Evolutionary conservation across 192 early-diverging fungal species (phyloP).

Genomic region (Podila clonocystis): DNA sequence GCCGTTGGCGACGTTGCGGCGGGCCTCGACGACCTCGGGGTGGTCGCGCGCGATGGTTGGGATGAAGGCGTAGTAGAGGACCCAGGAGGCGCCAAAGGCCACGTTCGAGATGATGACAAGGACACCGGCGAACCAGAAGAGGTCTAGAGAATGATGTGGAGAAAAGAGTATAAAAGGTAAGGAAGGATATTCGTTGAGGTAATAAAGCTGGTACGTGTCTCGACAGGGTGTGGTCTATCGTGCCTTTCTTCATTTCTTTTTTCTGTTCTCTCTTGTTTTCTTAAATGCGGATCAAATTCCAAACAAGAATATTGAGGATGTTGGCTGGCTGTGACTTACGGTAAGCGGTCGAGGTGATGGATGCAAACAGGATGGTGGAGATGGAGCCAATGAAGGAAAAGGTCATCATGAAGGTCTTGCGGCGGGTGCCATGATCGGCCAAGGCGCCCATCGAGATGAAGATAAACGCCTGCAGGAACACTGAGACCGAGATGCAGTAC

Average conservation of each 20-base stretch:
- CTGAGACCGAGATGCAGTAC: conserved; percentile 52
- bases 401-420: conserved; percentile 51
- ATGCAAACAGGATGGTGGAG: conserved; percentile 47
- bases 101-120: conserved; percentile 55
- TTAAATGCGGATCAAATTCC: background rate
- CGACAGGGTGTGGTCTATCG: no score
- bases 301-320: no score
- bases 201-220: background rate
- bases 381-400: conserved; percentile 55
- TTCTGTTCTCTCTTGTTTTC: no score
- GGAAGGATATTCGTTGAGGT: background rate
- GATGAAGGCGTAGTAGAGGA: conserved; percentile 66
- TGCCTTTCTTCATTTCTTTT: no score
- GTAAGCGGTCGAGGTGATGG: conserved; percentile 8
- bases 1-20: conserved; percentile 7
- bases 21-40: conserved; percentile 37
- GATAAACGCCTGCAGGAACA: conserved; percentile 56
- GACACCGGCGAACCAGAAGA: conserved; percentile 55
- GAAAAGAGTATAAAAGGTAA: background rate
- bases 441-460: conserved; percentile 57
- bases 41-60: conserved; percentile 55
- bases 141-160: background rate
- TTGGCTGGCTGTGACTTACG: conserved; percentile 10
- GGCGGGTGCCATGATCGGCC: conserved; percentile 58
- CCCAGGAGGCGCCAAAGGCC: conserved; percentile 57